These are phyloP conservation scores for Hypoxylon sp. DNA, from an alignment of 2,329 filamentous ascomycete species.

Conservation along the genomic window DNA sequence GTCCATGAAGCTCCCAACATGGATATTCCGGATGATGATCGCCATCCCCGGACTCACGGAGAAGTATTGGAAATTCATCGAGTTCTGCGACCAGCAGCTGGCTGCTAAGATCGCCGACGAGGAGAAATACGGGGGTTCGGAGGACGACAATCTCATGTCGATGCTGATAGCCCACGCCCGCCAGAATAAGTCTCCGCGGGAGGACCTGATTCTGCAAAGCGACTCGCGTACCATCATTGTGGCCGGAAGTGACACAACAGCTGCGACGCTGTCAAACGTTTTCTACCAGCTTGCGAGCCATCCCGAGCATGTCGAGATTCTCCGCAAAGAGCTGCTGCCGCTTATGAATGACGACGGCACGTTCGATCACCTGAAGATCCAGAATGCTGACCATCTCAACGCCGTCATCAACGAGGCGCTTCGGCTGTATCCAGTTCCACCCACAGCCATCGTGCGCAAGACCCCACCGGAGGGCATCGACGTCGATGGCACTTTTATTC, in stretches of 20 bases:
- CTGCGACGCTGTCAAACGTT: neutral
- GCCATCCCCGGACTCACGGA: neutral
- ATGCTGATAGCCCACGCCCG: neutral
- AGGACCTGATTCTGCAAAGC: neutral
- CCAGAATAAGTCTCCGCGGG: neutral
- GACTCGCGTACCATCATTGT: neutral
- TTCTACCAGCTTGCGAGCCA: neutral
- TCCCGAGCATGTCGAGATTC: conserved; percentile 1
- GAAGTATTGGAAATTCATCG: conserved; percentile 1
- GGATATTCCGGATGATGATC: neutral
- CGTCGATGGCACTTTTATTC: neutral
- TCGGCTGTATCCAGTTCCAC: neutral
- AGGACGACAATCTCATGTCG: conserved; percentile 1
- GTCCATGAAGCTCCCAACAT: neutral
- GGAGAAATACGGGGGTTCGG: neutral
- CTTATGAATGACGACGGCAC: neutral
- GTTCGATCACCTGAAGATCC: neutral
- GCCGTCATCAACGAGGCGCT: neutral
- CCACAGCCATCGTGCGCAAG: neutral
- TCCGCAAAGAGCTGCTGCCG: neutral
- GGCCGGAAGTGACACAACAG: neutral
- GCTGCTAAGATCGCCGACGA: conserved; percentile 1
- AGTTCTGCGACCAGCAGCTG: conserved; percentile 2
- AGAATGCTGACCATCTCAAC: conserved; percentile 1
- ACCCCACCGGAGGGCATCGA: neutral